These are phyloP conservation scores for Phaeosphaeria sp. DNA, from an alignment of 2,329 filamentous ascomycete genomes.

Conservation along the genomic window DNA sequence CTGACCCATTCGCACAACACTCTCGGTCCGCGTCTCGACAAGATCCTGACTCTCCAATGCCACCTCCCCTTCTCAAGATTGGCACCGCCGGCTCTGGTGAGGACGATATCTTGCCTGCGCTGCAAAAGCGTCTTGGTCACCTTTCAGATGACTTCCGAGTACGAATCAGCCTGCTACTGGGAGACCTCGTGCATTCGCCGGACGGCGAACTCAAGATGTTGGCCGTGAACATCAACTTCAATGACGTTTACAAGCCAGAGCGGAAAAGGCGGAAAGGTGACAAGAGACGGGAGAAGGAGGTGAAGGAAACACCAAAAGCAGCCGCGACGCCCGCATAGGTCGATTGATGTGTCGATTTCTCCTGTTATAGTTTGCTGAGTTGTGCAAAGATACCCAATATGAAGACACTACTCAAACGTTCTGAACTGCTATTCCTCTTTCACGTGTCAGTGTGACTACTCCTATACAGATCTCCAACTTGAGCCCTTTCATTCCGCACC, in stretches of 20 bases:
- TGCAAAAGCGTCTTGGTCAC: constrained; percentile 75
- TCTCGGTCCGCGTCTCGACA: constrained; percentile 30
- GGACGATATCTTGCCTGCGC: constrained; percentile 73
- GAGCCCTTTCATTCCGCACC: too few species aligned
- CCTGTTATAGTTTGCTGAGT: not conserved
- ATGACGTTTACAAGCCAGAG: constrained; percentile 88
- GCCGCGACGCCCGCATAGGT: not conserved
- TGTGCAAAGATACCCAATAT: constrained; percentile 18
- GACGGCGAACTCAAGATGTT: constrained; percentile 96
- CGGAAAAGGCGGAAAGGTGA: constrained; percentile 62
- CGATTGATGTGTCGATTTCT: not conserved
- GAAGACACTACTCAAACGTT: not conserved
- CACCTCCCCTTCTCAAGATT: constrained; percentile 45
- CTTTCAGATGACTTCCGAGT: constrained; percentile 78
- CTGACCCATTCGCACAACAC: constrained; percentile 26
- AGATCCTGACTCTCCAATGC: constrained; percentile 53
- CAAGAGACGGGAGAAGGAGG: constrained; percentile 36
- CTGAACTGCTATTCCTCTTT: not conserved
- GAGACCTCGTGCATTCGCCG: constrained; percentile 89
- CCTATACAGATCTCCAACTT: too few species aligned
- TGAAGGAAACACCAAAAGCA: constrained; percentile 31
- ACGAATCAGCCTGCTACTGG: constrained; percentile 80
- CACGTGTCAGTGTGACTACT: not conserved
- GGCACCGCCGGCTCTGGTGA: constrained; percentile 51
- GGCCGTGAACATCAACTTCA: constrained; percentile 98